Conservation (phyloP, 306 rosid genomes). For the Malus domestica region ASM211411v1 NC_041802.1:27830501-27831000, state of each 20-base stretch:
- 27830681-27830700: slow-evolving; percentile 20
- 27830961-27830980: slow-evolving; percentile 36
- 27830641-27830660: slow-evolving; percentile 25
- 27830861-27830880: slow-evolving; percentile 34
- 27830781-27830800: slow-evolving; percentile 48
- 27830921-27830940: slow-evolving; percentile 44
- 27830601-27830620: slow-evolving; percentile 45
- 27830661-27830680: slow-evolving; percentile 26
- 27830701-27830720: slow-evolving; percentile 27
- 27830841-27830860: slow-evolving; percentile 43
- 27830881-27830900: slow-evolving; percentile 32
- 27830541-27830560: slow-evolving; percentile 47
- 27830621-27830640: slow-evolving; percentile 39
- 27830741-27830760: slow-evolving; percentile 44
- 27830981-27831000: slow-evolving; percentile 33
- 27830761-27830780: slow-evolving; percentile 49
- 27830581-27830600: slow-evolving; percentile 40
- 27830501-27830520: slow-evolving; percentile 30
- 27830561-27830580: slow-evolving; percentile 38
- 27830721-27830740: slow-evolving; percentile 26
- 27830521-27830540: slow-evolving; percentile 50
- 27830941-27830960: slow-evolving; percentile 48
- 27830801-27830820: slow-evolving; percentile 29
- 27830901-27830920: slow-evolving; percentile 28
- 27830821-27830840: slow-evolving; percentile 20